Evolutionary conservation across 1,284 basidiomycete species (phyloP), one percentile per base, ranked within the genome.

Genomic region (Taiwanofungus camphoratus): DNA sequence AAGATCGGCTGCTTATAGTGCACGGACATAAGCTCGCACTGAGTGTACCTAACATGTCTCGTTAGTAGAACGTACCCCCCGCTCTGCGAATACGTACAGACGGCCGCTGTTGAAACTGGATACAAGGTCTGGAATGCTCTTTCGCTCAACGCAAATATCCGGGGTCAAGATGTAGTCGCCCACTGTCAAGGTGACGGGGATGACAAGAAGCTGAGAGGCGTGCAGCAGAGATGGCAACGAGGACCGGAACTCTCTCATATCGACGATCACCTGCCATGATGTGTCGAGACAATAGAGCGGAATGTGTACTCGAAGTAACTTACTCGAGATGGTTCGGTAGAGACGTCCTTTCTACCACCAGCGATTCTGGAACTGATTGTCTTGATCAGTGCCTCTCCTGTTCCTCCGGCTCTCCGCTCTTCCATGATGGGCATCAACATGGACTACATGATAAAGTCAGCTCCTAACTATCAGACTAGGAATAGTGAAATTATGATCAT

Each of bases 141-240:
- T 99, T 41, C 95, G 73, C 66, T 99, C 96, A 1, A 99, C 89
- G 52, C 92, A 94, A 56, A 99, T 95, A 51, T 95, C 91, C 0
- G 94, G 94, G 3, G 92, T 86, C 37, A 99, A 67, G 48, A 99
- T 88, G 58, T 99, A 99, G 65, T 99, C 95, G 4, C 95, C 95
- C 3, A 99, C 89, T 0, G 88, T 91, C 41, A 99, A 70, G 0
- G 94, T 98, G 1, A 88, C 87, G 0, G 95, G 95, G 8, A 94
- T 72, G 29, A 99, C 82, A 18, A 86, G 68, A 41, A 97, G 70
- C 29, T 80, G 79, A 0, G 89, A 78, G 0, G 87, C 90, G 59
- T 99, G 92, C 11, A 99, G 68, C 5, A 98, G 66, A 0, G 91
- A 94, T 0, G 95, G 95, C 16, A 99, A 68, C 0, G 91, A 85